These are phyloP conservation scores for Flaveria sonorensis DNA, from an alignment of 129 eudicot genomes.

Conservation along the genomic window DNA sequence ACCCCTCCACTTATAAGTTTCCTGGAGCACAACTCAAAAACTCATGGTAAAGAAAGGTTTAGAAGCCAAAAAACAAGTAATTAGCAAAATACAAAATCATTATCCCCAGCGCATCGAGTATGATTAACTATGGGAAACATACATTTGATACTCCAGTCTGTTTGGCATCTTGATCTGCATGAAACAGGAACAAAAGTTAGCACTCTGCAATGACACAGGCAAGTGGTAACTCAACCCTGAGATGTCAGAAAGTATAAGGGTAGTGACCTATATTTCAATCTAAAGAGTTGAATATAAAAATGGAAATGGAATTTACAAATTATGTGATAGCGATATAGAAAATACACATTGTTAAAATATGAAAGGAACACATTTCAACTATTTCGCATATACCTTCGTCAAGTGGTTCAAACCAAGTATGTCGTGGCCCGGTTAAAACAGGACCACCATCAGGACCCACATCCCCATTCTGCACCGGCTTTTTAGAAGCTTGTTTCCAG, in stretches of 20 bases:
- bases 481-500: slow-evolving; percentile 44
- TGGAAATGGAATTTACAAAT: not conserved
- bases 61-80: not conserved
- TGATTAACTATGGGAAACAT: slow-evolving; percentile 22
- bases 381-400: slow-evolving; percentile 51
- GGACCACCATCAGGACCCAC: slow-evolving; percentile 51
- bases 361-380: not conserved
- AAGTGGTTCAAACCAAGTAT: slow-evolving; percentile 69
- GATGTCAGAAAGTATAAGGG: not conserved
- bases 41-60: slow-evolving; percentile 8
- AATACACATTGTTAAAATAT: not conserved
- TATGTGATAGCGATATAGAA: not conserved
- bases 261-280: not conserved
- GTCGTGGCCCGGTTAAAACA: slow-evolving; percentile 66
- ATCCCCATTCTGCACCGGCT: slow-evolving; percentile 33
- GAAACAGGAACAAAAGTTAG: slow-evolving; percentile 25
- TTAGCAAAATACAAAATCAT: slow-evolving; percentile 1
- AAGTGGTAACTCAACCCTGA: not conserved
- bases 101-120: not conserved
- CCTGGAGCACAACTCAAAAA: slow-evolving; percentile 48
- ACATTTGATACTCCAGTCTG: slow-evolving; percentile 52
- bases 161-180: slow-evolving; percentile 57
- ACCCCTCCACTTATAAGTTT: slow-evolving; percentile 58
- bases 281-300: not conserved
- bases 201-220: slow-evolving; percentile 11